These are phyloP conservation scores for Coemansia sp. DNA, from an alignment of 192 early-diverging fungal genomes.

Conservation along the genomic window DNA sequence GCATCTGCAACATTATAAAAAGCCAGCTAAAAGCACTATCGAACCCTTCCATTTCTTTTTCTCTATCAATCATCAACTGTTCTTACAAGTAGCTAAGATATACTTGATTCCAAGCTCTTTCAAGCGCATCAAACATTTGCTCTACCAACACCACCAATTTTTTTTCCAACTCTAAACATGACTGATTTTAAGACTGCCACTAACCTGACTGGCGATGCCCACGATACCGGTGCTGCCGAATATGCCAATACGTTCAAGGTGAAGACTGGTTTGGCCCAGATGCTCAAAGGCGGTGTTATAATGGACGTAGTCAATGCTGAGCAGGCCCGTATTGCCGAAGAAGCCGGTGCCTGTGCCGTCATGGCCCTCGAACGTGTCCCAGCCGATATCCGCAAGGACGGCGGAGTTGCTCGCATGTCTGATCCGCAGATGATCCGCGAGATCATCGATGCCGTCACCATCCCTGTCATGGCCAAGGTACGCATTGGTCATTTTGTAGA, in stretches of 20 bases:
- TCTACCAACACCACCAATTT: neutral
- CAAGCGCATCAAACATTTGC: too few relatives aligned
- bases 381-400: constrained; percentile 96
- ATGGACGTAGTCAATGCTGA: constrained; percentile 99
- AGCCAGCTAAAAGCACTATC: too few relatives aligned
- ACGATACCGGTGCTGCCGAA: constrained; percentile 4
- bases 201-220: constrained; percentile 53
- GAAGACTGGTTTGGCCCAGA: constrained; percentile 96
- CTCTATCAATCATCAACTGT: too few relatives aligned
- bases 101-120: too few relatives aligned
- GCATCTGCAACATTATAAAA: too few relatives aligned
- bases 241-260: constrained; percentile 65
- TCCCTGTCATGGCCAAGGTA: constrained; percentile 99
- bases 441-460: constrained; percentile 91
- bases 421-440: constrained; percentile 97
- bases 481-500: constrained; percentile 99
- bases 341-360: constrained; percentile 94
- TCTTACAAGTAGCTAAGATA: too few relatives aligned
- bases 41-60: too few relatives aligned
- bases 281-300: constrained; percentile 99
- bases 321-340: constrained; percentile 96
- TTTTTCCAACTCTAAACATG: constrained; percentile 11
- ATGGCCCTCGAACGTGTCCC: constrained; percentile 98
- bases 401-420: constrained; percentile 97
- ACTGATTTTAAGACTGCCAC: constrained; percentile 47